These are phyloP conservation scores for Krasilnikovozyma curviuscula DNA, from an alignment of 768 basidiomycete species.

Conservation along the genomic window DNA sequence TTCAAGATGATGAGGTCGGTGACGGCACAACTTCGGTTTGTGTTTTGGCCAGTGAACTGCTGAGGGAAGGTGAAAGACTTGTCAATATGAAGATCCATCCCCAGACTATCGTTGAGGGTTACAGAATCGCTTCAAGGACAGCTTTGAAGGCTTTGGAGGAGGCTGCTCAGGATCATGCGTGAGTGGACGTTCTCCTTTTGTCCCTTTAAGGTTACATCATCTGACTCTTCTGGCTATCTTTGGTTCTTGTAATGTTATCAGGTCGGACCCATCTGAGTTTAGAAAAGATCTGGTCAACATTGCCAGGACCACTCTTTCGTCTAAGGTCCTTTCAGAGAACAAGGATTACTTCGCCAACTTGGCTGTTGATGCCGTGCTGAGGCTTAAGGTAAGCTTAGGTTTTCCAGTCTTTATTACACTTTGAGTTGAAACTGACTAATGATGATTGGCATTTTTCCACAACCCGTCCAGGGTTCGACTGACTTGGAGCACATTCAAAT, in stretches of 20 bases:
- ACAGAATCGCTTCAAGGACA: constrained; percentile 68
- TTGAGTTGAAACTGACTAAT: not conserved
- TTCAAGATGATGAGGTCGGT: constrained; percentile 98
- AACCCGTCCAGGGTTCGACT: constrained; percentile 55
- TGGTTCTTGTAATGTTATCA: constrained; percentile 20
- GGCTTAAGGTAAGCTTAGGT: constrained; percentile 46
- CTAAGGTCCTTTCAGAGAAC: constrained; percentile 89
- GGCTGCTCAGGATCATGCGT: constrained; percentile 69
- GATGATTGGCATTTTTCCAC: not conserved
- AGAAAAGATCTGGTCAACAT: constrained; percentile 87
- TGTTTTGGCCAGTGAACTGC: constrained; percentile 72
- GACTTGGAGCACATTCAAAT: constrained; percentile 96
- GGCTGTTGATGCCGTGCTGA: constrained; percentile 86
- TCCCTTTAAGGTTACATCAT: not conserved
- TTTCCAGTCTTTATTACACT: not conserved
- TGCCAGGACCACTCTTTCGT: constrained; percentile 82
- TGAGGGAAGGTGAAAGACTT: constrained; percentile 88
- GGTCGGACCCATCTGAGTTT: constrained; percentile 54
- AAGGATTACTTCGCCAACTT: constrained; percentile 96
- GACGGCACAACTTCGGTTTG: constrained; percentile 62
- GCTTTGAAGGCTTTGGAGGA: constrained; percentile 68
- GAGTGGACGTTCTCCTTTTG: constrained; percentile 22
- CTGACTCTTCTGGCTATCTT: not conserved
- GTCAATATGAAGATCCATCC: constrained; percentile 82
- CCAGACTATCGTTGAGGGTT: constrained; percentile 94